Percentiles rank a stretch among this genome's conserved stretches.
Evolutionary conservation across 2,329 filamentous ascomycete genomes (phyloP).

Genomic region (Cercospora sp.): DNA sequence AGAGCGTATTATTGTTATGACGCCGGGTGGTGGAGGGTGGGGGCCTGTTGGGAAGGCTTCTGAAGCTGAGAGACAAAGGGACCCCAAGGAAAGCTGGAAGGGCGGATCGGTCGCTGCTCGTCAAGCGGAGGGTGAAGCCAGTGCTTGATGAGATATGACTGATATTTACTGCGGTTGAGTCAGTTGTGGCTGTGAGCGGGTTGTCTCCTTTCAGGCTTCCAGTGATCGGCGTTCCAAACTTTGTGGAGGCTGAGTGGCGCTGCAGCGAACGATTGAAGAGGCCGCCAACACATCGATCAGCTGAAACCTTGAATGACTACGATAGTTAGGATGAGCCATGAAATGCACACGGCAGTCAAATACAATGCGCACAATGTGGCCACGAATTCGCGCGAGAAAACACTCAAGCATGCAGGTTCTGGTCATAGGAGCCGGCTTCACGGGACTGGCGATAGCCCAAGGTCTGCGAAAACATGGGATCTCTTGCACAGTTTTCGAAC

Average conservation of each 20-base stretch:
- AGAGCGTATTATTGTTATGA: constrained; percentile 74
- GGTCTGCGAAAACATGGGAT: not conserved
- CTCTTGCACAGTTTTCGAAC: not conserved
- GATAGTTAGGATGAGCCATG: not conserved
- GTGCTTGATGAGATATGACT: constrained; percentile 31
- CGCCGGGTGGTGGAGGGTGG: constrained; percentile 79
- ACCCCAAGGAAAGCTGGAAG: constrained; percentile 62
- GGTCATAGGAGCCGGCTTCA: not conserved
- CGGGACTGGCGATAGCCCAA: not conserved
- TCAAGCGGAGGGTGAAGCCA: constrained; percentile 55
- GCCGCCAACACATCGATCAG: not conserved
- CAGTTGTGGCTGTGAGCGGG: not conserved
- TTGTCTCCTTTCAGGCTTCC: not conserved
- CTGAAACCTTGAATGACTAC: not conserved
- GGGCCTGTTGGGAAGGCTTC: constrained; percentile 61
- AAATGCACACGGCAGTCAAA: not conserved
- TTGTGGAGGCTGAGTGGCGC: not conserved
- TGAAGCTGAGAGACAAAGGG: constrained; percentile 46
- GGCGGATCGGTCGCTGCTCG: constrained; percentile 59
- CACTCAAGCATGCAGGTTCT: not conserved
- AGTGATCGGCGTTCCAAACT: not conserved
- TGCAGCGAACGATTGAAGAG: not conserved
- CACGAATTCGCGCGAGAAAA: not conserved
- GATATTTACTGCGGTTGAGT: not conserved
- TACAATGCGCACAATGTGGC: not conserved